phyloP scores from a whole-genome alignment of 2,329 filamentous ascomycete genomes.

The Penicillium corylophilum region DNA sequence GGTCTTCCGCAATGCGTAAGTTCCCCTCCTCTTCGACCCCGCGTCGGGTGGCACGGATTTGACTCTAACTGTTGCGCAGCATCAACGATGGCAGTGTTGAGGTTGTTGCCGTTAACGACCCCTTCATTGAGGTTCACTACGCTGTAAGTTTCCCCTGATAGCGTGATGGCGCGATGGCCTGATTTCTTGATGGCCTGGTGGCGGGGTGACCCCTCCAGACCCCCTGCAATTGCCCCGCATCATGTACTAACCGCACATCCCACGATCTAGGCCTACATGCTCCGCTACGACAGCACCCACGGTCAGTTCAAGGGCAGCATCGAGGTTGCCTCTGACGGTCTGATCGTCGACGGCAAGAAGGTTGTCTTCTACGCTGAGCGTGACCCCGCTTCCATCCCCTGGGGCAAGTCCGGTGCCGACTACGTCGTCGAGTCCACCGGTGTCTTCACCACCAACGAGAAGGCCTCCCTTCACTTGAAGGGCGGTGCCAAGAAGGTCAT shows the following conservation, averaged over 20 bases:
- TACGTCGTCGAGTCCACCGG: slow-evolving; percentile 98
- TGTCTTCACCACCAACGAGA: slow-evolving; percentile 98
- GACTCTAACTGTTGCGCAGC: slow-evolving; percentile 42
- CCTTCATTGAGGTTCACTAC: slow-evolving; percentile 97
- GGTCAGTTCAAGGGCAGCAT: slow-evolving; percentile 93
- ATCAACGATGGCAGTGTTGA: slow-evolving; percentile 85
- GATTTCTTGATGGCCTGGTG: background rate
- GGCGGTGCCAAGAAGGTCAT: slow-evolving; percentile 98
- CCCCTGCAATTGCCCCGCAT: background rate
- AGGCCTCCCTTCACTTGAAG: slow-evolving; percentile 90
- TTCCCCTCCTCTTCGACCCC: slow-evolving; percentile 24
- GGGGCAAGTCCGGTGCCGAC: slow-evolving; percentile 79
- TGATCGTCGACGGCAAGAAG: slow-evolving; percentile 90
- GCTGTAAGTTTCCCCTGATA: slow-evolving; percentile 67
- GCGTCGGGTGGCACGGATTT: slow-evolving; percentile 4
- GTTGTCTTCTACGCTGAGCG: slow-evolving; percentile 93
- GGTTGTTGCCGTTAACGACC: slow-evolving; percentile 97
- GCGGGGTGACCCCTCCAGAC: background rate
- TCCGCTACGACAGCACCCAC: slow-evolving; percentile 98
- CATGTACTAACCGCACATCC: slow-evolving; percentile 4
- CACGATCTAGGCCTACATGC: slow-evolving; percentile 84
- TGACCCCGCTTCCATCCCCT: slow-evolving; percentile 87
- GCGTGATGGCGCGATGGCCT: background rate
- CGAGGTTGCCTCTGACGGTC: slow-evolving; percentile 63
- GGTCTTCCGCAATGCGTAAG: slow-evolving; percentile 94